phyloP scores from a whole-genome alignment of 2,329 filamentous ascomycete genomes.

The Fusarium concolor region DNA sequence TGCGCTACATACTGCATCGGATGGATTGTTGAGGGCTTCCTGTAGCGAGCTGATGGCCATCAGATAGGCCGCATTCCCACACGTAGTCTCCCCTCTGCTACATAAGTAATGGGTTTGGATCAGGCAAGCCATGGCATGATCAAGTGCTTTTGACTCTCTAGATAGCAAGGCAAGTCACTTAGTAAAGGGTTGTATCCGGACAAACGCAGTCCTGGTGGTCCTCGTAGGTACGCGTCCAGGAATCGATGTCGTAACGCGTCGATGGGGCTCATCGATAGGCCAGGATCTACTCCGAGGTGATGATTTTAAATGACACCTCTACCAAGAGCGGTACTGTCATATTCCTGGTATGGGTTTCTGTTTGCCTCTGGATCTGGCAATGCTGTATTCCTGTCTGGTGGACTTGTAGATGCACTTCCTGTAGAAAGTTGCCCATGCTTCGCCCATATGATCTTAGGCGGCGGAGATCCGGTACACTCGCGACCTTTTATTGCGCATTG shows the following conservation, averaged over 20 bases:
- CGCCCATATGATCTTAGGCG: neutral
- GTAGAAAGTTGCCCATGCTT: neutral
- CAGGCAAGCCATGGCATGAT: neutral
- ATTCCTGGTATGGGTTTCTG: neutral
- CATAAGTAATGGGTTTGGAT: neutral
- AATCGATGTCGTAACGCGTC: neutral
- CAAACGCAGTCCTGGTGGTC: neutral
- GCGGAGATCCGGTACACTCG: neutral
- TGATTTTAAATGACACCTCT: neutral
- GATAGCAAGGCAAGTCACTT: neutral
- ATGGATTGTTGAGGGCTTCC: neutral
- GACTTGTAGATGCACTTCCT: neutral
- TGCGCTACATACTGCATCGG: neutral
- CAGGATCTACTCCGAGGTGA: too few relatives aligned
- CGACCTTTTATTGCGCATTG: neutral
- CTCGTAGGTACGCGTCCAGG: neutral
- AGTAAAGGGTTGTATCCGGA: neutral
- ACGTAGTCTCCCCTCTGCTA: neutral
- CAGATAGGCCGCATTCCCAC: neutral
- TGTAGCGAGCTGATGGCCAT: neutral
- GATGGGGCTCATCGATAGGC: neutral
- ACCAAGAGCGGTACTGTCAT: neutral
- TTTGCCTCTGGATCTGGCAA: neutral
- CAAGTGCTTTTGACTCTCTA: neutral
- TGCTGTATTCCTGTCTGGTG: neutral